Evolutionary conservation across 2,329 filamentous ascomycete species (phyloP).

Genomic region (Cercospora nicotianae): DNA sequence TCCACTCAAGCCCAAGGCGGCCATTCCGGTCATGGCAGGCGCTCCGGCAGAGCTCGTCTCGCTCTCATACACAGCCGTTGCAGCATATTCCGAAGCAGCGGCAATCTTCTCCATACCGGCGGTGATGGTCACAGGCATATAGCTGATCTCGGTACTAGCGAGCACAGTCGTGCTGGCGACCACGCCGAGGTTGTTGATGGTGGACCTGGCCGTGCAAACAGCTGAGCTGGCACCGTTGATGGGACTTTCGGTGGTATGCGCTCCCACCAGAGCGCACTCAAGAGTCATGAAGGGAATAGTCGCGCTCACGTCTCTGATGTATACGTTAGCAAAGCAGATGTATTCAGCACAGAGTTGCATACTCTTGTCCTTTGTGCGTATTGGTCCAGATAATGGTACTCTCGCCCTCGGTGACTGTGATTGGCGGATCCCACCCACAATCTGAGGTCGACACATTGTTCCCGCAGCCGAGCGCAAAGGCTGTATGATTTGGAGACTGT

Average conservation of each 20-base stretch:
- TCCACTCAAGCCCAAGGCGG: slow-evolving; percentile 14
- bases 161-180: slow-evolving; percentile 34
- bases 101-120: slow-evolving; percentile 30
- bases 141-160: slow-evolving; percentile 32
- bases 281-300: slow-evolving; percentile 23
- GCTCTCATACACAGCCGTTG: slow-evolving; percentile 13
- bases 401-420: slow-evolving; percentile 36
- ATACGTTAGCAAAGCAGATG: not conserved
- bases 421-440: slow-evolving; percentile 30
- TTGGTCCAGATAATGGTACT: slow-evolving; percentile 31
- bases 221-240: slow-evolving; percentile 28
- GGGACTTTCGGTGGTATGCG: slow-evolving; percentile 22
- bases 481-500: slow-evolving; percentile 29
- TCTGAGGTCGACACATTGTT: slow-evolving; percentile 18
- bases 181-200: slow-evolving; percentile 30
- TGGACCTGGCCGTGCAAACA: slow-evolving; percentile 28
- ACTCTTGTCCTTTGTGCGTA: slow-evolving; percentile 20
- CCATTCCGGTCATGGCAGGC: slow-evolving; percentile 17
- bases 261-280: slow-evolving; percentile 32
- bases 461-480: slow-evolving; percentile 32
- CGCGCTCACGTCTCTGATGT: slow-evolving; percentile 5
- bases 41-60: slow-evolving; percentile 20
- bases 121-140: slow-evolving; percentile 33
- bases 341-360: not conserved
- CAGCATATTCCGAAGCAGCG: slow-evolving; percentile 20